Base-by-base conservation (phyloP, 139 green algal species). In the Pleodorina starrii region DNA sequence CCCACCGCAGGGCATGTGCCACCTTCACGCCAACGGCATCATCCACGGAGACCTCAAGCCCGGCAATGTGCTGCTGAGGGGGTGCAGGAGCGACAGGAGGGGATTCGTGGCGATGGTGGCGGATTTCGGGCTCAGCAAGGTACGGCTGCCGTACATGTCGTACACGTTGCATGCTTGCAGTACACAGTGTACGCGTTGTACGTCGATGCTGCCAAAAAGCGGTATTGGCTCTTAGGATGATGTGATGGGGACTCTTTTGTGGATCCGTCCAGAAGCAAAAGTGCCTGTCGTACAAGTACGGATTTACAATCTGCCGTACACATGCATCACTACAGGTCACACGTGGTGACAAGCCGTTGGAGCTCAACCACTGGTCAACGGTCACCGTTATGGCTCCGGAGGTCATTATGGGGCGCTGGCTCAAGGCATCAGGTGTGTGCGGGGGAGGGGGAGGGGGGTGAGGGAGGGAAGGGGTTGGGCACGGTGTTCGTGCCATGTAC, bases 11-110 rank as follows among this genome's bases (percentile, higher is more conserved):
- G 81, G 81, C 35, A 87, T 87, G 81, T 77, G 43, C 63, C 81
- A 87, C 81, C 81, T 87, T 42, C 81, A 87, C 81, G 60, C 81
- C 60, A 87, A 77, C 63, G 81, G 81, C 81, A 87, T 87, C 60
- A 87, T 87, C 60, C 81, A 87, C 43, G 81, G 81, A 40, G 81
- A 87, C 60, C 63, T 87, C 42, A 87, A 88, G 83, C 83, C 83
- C 5, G 83, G 83, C 44, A 88, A 88, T 40, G 83, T 88, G 83
- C 83, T 88, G 83, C 83, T 88, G 66, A 38, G 68, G 17, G 83
- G 83, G 17, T 81, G 83, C 83, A n/a, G 83, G 4, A 57, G 5
- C 21, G 83, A 88, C 83, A 59, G 83, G 1, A 27, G 83, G 21
- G 83, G 83, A 44, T 88, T 88, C 44, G 40, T 77, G 9, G 83